These are phyloP conservation scores for Metschnikowia borealis DNA, from an alignment of 805 yeast genomes.

Conservation along the genomic window DNA sequence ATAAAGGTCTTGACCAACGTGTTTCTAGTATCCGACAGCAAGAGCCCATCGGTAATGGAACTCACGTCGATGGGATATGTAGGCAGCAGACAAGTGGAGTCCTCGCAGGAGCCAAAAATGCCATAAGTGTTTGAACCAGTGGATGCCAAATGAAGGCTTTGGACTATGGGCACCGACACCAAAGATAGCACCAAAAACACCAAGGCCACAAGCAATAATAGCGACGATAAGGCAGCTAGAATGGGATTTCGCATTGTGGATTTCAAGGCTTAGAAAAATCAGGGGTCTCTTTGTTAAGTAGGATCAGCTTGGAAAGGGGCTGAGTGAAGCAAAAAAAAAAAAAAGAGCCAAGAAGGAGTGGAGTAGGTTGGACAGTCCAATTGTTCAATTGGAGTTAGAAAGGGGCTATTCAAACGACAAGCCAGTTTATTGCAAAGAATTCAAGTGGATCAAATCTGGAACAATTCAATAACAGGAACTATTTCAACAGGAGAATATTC, in stretches of 20 bases:
- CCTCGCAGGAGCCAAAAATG: constrained; percentile 60
- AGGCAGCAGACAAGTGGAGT: constrained; percentile 39
- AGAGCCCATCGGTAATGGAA: constrained; percentile 44
- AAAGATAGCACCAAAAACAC: constrained; percentile 61
- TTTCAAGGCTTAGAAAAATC: not conserved
- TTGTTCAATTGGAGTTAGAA: too few relatives aligned
- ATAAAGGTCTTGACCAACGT: constrained; percentile 53
- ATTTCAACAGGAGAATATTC: too few relatives aligned
- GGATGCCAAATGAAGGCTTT: constrained; percentile 46
- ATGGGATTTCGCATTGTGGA: constrained; percentile 14
- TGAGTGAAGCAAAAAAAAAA: not conserved
- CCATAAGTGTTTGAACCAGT: constrained; percentile 51
- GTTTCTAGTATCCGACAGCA: constrained; percentile 44
- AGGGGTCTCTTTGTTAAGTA: not conserved
- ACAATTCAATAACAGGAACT: too few relatives aligned
- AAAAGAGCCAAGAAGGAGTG: too few relatives aligned
- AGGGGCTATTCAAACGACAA: too few relatives aligned
- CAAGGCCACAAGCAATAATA: constrained; percentile 49
- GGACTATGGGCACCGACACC: constrained; percentile 57
- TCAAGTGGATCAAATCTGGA: too few relatives aligned
- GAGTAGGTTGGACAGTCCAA: too few relatives aligned
- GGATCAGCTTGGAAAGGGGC: not conserved
- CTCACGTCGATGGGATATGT: constrained; percentile 40
- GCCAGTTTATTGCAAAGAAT: too few relatives aligned
- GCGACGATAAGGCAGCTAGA: constrained; percentile 36